These are phyloP conservation scores for Isabelozyma heimii DNA, from an alignment of 805 yeast genomes.

Conservation along the genomic window DNA sequence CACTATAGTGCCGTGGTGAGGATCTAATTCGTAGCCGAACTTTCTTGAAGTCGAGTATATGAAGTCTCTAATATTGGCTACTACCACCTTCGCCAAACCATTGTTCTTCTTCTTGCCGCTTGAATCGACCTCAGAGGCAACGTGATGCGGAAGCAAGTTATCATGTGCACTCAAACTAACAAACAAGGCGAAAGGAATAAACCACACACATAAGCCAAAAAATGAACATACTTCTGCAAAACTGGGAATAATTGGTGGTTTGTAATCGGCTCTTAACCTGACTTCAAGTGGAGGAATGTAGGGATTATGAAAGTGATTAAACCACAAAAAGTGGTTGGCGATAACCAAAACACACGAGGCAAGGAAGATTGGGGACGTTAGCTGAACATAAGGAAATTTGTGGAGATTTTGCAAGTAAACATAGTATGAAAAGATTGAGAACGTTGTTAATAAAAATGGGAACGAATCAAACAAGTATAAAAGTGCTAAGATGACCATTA, in stretches of 20 bases:
- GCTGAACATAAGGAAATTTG: constrained; percentile 79
- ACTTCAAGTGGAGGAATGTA: constrained; percentile 66
- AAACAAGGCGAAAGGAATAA: constrained; percentile 88
- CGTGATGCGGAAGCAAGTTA: constrained; percentile 68
- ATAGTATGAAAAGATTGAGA: constrained; percentile 68
- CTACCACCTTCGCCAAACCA: constrained; percentile 68
- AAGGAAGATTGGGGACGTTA: constrained; percentile 70
- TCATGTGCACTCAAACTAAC: constrained; percentile 92
- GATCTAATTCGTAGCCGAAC: constrained; percentile 67
- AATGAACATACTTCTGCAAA: constrained; percentile 93
- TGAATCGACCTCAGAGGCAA: constrained; percentile 22
- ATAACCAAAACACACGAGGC: constrained; percentile 70
- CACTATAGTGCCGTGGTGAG: constrained; percentile 49
- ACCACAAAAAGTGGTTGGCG: constrained; percentile 86
- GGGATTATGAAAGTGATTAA: constrained; percentile 73
- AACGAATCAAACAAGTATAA: constrained; percentile 74
- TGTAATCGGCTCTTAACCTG: constrained; percentile 55
- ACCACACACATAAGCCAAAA: constrained; percentile 91
- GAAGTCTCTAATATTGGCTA: constrained; percentile 49
- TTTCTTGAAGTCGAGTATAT: constrained; percentile 45
- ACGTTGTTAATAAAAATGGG: constrained; percentile 64
- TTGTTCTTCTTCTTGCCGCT: constrained; percentile 31
- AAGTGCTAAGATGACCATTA: constrained; percentile 53
- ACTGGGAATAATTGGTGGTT: constrained; percentile 68
- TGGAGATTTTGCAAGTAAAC: constrained; percentile 75